Base-by-base conservation (phyloP, 2,329 filamentous ascomycete genomes). In the Stachybotrys elegans region DNA sequence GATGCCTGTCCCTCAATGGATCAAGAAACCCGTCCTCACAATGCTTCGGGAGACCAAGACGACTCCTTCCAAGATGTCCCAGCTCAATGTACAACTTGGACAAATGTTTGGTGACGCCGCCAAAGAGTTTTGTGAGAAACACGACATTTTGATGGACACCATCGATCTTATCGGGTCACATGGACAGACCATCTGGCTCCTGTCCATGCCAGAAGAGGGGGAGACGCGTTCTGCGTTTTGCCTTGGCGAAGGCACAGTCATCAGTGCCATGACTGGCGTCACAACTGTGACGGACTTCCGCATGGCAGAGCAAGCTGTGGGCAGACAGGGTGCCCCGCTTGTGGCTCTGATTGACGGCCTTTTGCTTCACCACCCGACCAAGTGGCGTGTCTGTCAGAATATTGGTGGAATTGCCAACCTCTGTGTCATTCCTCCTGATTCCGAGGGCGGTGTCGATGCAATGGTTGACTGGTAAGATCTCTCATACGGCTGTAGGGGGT, bases 341-440 rank as follows among this genome's bases (percentile, higher is more conserved):
- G 74, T 78, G 45, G 75, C 71, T 17, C 78, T 81, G 51, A 76
- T 82, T 51, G 76, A 82, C 50, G 68, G 71, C 1, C 61, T 80
- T 4, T 53, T 81, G 9, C 65, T 83, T 16, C 73, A 76, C 50
- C 75, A 82, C 51, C 74, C 76, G 0, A 72, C 59, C 4, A 79
- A 78, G 57, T 63, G 77, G 20, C 71, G 78, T 35, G 75, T 73
- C 5, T 80, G 76, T 55, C 74, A 81, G 53, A 80, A 81, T 53
- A 80, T 81, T 42, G 75, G 76, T 36, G 76, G 78, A 23, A 78
- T 82, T 37, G 73, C 73, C 21, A 81, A 78, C 49, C 71, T 81
- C 20, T 81, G 72, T 60, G 79, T 80, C 58, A 76, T 81, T 32
- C 74, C 73, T 5, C 70, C 74, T 1, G 65, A 73, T 40, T 57